These are phyloP conservation scores for Chiua sp. DNA, from an alignment of 1,284 basidiomycete species.

Conservation along the genomic window DNA sequence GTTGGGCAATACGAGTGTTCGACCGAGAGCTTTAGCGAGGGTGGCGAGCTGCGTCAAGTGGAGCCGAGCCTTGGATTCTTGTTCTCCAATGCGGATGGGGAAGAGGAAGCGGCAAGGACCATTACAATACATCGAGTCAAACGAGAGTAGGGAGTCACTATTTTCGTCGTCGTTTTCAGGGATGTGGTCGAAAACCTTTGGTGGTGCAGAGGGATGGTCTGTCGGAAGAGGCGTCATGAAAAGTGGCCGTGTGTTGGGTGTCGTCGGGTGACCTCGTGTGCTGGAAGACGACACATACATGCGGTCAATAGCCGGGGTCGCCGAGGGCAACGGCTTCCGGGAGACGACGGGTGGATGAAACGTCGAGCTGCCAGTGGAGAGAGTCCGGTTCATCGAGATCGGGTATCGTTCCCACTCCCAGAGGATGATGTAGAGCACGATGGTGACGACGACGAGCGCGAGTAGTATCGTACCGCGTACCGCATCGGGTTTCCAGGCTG, in stretches of 20 bases:
- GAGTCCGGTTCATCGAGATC: background rate
- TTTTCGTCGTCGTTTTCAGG: background rate
- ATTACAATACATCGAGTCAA: conserved; percentile 20
- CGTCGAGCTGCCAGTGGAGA: too few relatives aligned
- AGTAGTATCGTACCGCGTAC: conserved; percentile 22
- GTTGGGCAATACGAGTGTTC: conserved; percentile 58
- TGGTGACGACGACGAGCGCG: conserved; percentile 25
- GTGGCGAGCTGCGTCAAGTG: conserved; percentile 51
- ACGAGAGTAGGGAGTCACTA: background rate
- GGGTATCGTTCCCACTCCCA: conserved; percentile 26
- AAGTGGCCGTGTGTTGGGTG: conserved; percentile 15
- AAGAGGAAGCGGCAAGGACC: conserved; percentile 50
- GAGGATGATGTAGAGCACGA: conserved; percentile 31
- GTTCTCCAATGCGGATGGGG: conserved; percentile 51
- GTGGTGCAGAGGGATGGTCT: background rate
- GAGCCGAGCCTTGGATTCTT: conserved; percentile 53
- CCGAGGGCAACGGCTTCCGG: too few relatives aligned
- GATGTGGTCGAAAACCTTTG: background rate
- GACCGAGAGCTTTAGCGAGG: conserved; percentile 48
- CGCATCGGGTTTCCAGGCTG: conserved; percentile 2
- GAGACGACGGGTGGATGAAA: too few relatives aligned
- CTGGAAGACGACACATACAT: background rate
- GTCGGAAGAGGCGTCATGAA: conserved; percentile 14
- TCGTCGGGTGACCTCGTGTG: background rate
- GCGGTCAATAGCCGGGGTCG: background rate